Percentiles rank a stretch among this genome's conserved stretches.
phyloP scores from a whole-genome alignment of 1,139 yeast species.

The Pichia sp. region DNA sequence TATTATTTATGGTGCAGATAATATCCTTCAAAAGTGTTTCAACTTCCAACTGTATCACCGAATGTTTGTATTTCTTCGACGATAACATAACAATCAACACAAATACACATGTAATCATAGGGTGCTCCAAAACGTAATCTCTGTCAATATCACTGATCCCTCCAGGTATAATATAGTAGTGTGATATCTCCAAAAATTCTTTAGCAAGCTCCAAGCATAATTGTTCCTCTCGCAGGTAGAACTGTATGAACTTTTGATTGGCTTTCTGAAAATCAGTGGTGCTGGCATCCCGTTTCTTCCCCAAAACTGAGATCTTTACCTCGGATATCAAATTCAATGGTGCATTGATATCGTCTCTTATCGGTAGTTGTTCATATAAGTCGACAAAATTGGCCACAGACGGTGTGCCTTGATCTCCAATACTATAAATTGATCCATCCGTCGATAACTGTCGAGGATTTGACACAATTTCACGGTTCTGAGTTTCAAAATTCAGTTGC shows the following conservation, averaged over 20 bases:
- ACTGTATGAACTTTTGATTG: constrained; percentile 34
- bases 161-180: constrained; percentile 50
- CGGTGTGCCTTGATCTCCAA: constrained; percentile 4
- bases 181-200: constrained; percentile 39
- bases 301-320: constrained; percentile 30
- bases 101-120: constrained; percentile 44
- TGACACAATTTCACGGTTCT: background rate
- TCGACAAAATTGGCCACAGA: constrained; percentile 1
- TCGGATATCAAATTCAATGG: constrained; percentile 37
- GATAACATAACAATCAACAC: constrained; percentile 44
- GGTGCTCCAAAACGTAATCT: constrained; percentile 37
- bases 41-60: constrained; percentile 36
- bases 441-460: constrained; percentile 1
- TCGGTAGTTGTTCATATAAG: constrained; percentile 4
- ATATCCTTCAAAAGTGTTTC: constrained; percentile 39
- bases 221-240: constrained; percentile 33
- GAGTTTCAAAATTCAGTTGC: too few relatives aligned
- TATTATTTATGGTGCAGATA: constrained; percentile 29
- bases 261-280: constrained; percentile 25
- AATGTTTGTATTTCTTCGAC: constrained; percentile 40
- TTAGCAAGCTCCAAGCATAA: constrained; percentile 35
- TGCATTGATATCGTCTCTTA: constrained; percentile 21
- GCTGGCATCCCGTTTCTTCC: constrained; percentile 3
- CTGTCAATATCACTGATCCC: constrained; percentile 38
- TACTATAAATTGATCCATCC: constrained; percentile 3